Evolutionary conservation across 768 basidiomycete species (phyloP).

Genomic region (Boletus sp.): DNA sequence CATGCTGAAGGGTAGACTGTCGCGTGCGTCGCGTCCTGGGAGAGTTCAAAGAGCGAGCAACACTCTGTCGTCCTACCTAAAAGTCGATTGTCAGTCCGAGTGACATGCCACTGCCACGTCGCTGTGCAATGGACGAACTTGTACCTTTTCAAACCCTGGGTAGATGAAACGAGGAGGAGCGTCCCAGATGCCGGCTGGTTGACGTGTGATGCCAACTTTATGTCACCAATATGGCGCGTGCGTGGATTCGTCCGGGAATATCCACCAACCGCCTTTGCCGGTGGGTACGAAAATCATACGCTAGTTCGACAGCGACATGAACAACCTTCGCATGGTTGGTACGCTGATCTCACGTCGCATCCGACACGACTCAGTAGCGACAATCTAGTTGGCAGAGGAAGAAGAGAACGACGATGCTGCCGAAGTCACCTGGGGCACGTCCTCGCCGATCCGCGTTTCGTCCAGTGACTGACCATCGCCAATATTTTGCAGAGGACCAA

Average conservation of each 20-base stretch:
- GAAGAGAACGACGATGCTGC: conserved; percentile 73
- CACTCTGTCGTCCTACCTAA: too few relatives aligned
- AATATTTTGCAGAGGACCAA: conserved; percentile 62
- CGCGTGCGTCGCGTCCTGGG: not conserved
- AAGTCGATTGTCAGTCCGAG: too few relatives aligned
- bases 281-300: not conserved
- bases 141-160: too few relatives aligned
- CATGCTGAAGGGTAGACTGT: not conserved
- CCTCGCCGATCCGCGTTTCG: not conserved
- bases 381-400: conserved; percentile 61
- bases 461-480: not conserved
- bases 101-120: too few relatives aligned
- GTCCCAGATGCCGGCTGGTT: too few relatives aligned
- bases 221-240: not conserved
- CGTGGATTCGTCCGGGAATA: not conserved
- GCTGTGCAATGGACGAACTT: too few relatives aligned
- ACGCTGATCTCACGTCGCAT: not conserved
- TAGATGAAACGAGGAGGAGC: too few relatives aligned
- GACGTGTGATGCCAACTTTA: too few relatives aligned
- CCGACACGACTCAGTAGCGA: not conserved
- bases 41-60: not conserved
- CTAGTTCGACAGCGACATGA: conserved; percentile 24
- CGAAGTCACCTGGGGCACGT: conserved; percentile 83
- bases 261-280: not conserved
- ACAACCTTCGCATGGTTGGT: conserved; percentile 58